These are phyloP conservation scores for Sphaerobolus stellatus DNA, from an alignment of 1,284 basidiomycete species.

Conservation along the genomic window DNA sequence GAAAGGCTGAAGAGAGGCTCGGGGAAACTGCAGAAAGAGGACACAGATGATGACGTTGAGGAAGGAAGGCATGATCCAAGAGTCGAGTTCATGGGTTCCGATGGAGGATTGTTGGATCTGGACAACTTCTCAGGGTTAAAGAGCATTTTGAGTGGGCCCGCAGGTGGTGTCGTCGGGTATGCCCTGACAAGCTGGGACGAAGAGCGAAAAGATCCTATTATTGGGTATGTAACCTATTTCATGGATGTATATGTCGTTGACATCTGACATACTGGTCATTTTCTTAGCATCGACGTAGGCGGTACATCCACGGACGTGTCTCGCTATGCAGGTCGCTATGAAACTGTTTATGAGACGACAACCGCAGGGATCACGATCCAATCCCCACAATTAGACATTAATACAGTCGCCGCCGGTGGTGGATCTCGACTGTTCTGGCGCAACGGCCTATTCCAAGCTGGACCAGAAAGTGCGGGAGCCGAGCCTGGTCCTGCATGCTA, in stretches of 20 bases:
- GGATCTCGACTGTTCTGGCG: constrained; percentile 80
- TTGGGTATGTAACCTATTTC: constrained; percentile 53
- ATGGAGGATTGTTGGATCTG: constrained; percentile 86
- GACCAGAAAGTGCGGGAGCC: constrained; percentile 82
- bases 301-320: constrained; percentile 92
- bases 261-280: not conserved
- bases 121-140: constrained; percentile 86
- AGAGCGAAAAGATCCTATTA: constrained; percentile 62
- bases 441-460: constrained; percentile 81
- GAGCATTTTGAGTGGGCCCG: constrained; percentile 85
- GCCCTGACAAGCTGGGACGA: constrained; percentile 82
- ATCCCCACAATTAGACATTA: constrained; percentile 85
- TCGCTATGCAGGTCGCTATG: constrained; percentile 81
- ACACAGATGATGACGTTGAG: constrained; percentile 34
- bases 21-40: constrained; percentile 26
- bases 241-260: constrained; percentile 1
- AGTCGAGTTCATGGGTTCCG: constrained; percentile 84
- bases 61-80: constrained; percentile 40
- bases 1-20: constrained; percentile 54
- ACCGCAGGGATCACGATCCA: constrained; percentile 90
- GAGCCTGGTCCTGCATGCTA: constrained; percentile 85
- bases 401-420: constrained; percentile 86
- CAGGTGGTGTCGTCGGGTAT: constrained; percentile 87
- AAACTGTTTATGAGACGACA: constrained; percentile 87
- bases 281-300: constrained; percentile 68